phyloP scores from a whole-genome alignment of 192 early-diverging fungal genomes.

The Linnemannia exigua region DNA sequence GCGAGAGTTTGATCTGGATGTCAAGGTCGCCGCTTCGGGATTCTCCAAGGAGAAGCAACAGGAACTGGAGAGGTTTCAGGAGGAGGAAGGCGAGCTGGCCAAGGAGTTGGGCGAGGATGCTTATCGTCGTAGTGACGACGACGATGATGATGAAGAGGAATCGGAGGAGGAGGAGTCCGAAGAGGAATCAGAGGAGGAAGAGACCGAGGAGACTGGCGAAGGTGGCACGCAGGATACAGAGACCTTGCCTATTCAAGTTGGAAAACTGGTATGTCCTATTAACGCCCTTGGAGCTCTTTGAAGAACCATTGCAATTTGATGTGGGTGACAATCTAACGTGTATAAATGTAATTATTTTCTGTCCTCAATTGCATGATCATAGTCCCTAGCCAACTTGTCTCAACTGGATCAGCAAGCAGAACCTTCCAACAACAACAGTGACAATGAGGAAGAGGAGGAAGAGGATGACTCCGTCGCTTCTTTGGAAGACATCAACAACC shows the following conservation, averaged over 20 bases:
- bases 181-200: constrained; percentile 34
- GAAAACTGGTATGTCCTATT: constrained; percentile 32
- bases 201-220: constrained; percentile 19
- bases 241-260: constrained; percentile 35
- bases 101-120: constrained; percentile 48
- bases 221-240: constrained; percentile 16
- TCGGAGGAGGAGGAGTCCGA: constrained; percentile 43
- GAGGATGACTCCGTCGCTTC: constrained; percentile 49
- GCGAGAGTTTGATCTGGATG: constrained; percentile 92
- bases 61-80: constrained; percentile 83
- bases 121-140: constrained; percentile 25
- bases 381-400: constrained; percentile 52
- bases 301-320: neutral
- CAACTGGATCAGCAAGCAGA: constrained; percentile 32
- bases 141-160: constrained; percentile 30
- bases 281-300: neutral
- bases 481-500: constrained; percentile 60
- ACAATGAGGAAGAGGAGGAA: constrained; percentile 51
- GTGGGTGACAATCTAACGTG: neutral
- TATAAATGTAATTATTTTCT: constrained; percentile 6
- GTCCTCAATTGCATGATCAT: neutral
- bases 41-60: constrained; percentile 93
- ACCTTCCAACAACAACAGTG: constrained; percentile 30
- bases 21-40: constrained; percentile 97
- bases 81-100: constrained; percentile 29